phyloP scores from a whole-genome alignment of 148 eudicot species.

The Rhododendron molle region DNA sequence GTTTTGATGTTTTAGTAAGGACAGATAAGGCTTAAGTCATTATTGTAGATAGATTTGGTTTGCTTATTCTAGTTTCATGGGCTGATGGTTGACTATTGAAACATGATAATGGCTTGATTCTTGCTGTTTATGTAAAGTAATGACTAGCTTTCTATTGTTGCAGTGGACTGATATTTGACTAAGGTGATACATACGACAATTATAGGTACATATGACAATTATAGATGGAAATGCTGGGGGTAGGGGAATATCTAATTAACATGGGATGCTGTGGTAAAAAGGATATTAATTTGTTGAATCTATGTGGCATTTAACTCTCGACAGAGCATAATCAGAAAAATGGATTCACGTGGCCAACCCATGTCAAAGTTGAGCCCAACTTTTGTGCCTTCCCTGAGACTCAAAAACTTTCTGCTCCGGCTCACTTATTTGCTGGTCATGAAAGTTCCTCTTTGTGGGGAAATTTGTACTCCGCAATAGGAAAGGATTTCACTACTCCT shows the following conservation, averaged over 20 bases:
- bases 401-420: not conserved
- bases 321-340: not conserved
- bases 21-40: not conserved
- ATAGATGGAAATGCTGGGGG: not conserved
- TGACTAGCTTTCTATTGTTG: not conserved
- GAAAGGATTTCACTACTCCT: not conserved
- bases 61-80: not conserved
- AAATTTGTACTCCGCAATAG: not conserved
- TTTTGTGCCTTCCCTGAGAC: not conserved
- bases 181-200: not conserved
- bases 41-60: not conserved
- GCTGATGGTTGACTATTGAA: not conserved
- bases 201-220: not conserved
- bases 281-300: not conserved
- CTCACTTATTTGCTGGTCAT: not conserved
- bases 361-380: slow-evolving; percentile 3
- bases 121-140: not conserved
- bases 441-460: not conserved
- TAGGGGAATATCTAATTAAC: not conserved
- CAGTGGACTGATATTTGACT: not conserved
- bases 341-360: not conserved
- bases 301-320: not conserved
- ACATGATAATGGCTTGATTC: not conserved
- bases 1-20: not conserved
- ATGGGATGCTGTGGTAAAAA: not conserved